phyloP scores from a whole-genome alignment of 2,329 filamentous ascomycete species.

The Atkinsonella texensis region DNA sequence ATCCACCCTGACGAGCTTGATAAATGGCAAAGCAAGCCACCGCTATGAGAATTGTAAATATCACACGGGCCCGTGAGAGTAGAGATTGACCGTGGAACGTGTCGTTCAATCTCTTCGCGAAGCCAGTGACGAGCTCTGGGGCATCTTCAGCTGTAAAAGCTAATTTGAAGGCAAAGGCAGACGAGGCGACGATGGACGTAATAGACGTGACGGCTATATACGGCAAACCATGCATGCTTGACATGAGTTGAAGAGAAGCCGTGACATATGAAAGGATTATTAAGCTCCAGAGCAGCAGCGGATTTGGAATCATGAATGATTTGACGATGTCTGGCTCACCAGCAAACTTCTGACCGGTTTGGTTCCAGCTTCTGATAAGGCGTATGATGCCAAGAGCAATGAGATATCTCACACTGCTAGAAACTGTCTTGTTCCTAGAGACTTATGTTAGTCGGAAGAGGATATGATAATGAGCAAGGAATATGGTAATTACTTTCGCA shows the following conservation, averaged over 20 bases:
- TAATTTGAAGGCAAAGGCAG: slow-evolving; percentile 74
- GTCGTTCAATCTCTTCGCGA: slow-evolving; percentile 28
- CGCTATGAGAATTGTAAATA: slow-evolving; percentile 35
- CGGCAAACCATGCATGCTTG: slow-evolving; percentile 29
- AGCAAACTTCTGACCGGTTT: slow-evolving; percentile 92
- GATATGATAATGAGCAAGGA: neutral
- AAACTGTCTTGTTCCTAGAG: slow-evolving; percentile 15
- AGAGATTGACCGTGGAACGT: slow-evolving; percentile 32
- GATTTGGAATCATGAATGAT: slow-evolving; percentile 51
- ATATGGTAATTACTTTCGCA: slow-evolving; percentile 23
- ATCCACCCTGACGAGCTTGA: slow-evolving; percentile 20
- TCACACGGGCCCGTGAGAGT: slow-evolving; percentile 34
- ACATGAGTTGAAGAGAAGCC: slow-evolving; percentile 34
- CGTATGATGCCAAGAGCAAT: slow-evolving; percentile 50
- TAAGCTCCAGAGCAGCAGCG: slow-evolving; percentile 60
- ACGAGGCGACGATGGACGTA: slow-evolving; percentile 30
- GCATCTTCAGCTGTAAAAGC: slow-evolving; percentile 80
- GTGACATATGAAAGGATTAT: slow-evolving; percentile 58
- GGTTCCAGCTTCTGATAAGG: slow-evolving; percentile 74
- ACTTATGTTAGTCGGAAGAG: neutral
- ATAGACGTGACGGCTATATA: slow-evolving; percentile 27
- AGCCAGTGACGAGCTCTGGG: slow-evolving; percentile 59
- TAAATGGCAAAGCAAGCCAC: slow-evolving; percentile 27
- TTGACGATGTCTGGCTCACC: slow-evolving; percentile 82
- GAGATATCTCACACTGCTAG: slow-evolving; percentile 20